These are phyloP conservation scores for Anthracocystis panici-leucophaei DNA, from an alignment of 1,284 basidiomycete species.

Conservation along the genomic window DNA sequence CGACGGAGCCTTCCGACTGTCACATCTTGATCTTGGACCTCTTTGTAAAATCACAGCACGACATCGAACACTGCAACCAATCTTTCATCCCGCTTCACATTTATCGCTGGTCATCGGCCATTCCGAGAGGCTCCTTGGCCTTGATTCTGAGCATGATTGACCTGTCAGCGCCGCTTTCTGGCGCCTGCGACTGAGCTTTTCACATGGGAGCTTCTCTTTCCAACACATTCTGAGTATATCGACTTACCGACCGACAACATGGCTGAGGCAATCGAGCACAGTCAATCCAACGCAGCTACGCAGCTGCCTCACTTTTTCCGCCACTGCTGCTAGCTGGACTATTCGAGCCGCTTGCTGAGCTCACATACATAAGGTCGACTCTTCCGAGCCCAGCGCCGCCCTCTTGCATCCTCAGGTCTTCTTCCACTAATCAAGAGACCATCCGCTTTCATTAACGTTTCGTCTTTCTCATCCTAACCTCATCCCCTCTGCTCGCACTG, in stretches of 20 bases:
- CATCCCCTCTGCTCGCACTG: neutral
- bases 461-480: neutral
- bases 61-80: neutral
- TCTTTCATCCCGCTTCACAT: neutral
- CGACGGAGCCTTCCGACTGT: neutral
- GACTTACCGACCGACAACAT: neutral
- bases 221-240: neutral
- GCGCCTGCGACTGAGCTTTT: conserved; percentile 4
- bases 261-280: neutral
- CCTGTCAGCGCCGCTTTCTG: neutral
- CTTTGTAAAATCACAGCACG: conserved; percentile 1
- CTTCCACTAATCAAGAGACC: neutral
- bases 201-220: neutral
- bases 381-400: neutral
- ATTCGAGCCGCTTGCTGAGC: neutral
- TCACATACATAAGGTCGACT: neutral
- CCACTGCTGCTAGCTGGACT: neutral
- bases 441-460: no score
- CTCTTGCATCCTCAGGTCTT: neutral
- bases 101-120: neutral
- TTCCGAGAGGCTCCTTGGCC: neutral
- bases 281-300: no score
- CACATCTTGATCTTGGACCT: neutral
- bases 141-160: neutral
- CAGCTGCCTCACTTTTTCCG: neutral